A percentile compares a stretch with the other conserved stretches of the same genome.
phyloP scores from a whole-genome alignment of 1,284 basidiomycete genomes.

The Rhodotorula sp. region DNA sequence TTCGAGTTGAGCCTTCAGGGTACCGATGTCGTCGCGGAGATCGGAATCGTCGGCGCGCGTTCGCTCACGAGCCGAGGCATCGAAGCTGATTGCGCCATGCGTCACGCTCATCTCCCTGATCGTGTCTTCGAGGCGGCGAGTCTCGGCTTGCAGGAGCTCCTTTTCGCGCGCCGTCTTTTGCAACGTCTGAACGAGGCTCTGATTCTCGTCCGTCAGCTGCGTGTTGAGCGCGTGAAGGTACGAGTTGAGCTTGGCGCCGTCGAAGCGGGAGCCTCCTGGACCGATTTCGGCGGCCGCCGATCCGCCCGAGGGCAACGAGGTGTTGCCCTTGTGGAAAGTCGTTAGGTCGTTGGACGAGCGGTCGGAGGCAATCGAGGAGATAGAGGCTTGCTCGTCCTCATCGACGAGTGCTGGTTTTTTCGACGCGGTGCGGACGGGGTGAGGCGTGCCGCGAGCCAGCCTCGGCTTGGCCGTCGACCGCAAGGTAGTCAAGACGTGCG shows the following conservation, averaged over 20 bases:
- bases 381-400: constrained; percentile 18
- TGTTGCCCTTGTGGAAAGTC: constrained; percentile 66
- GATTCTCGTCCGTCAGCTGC: constrained; percentile 75
- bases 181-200: constrained; percentile 61
- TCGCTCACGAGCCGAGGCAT: constrained; percentile 43
- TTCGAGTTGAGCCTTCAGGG: constrained; percentile 52
- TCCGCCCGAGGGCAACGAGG: constrained; percentile 59
- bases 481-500: constrained; percentile 41
- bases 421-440: constrained; percentile 27
- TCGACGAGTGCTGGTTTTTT: not conserved
- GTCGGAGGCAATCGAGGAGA: constrained; percentile 65
- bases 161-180: constrained; percentile 57
- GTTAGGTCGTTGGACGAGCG: constrained; percentile 80
- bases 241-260: constrained; percentile 72
- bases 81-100: constrained; percentile 7
- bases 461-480: constrained; percentile 40
- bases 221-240: constrained; percentile 78
- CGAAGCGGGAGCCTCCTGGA: constrained; percentile 64
- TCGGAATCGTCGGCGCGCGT: constrained; percentile 45
- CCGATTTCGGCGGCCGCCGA: constrained; percentile 52
- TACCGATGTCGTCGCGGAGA: constrained; percentile 22
- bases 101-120: constrained; percentile 31
- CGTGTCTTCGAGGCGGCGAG: constrained; percentile 19
- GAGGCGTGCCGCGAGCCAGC: constrained; percentile 28
- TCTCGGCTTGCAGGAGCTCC: constrained; percentile 36